These are phyloP conservation scores for Ophiostoma himal-ulmi DNA, from an alignment of 2,329 filamentous ascomycete species.

Conservation along the genomic window DNA sequence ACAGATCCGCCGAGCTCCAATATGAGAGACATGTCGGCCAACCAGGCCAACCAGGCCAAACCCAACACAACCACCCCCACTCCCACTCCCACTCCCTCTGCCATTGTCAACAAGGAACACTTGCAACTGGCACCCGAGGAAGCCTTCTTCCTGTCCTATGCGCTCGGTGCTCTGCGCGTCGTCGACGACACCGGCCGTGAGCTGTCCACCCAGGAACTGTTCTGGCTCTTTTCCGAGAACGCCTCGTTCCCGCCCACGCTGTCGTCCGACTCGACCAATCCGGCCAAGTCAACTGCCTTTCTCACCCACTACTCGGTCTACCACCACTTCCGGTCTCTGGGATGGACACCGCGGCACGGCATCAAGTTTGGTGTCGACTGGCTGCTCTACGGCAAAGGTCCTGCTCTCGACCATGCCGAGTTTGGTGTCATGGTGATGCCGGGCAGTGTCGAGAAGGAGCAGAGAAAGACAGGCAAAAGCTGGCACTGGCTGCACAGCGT, in stretches of 20 bases:
- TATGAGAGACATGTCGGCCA: conserved; percentile 8
- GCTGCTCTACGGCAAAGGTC: conserved; percentile 87
- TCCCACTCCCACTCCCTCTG: neutral
- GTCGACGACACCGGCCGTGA: conserved; percentile 42
- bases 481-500: conserved; percentile 87
- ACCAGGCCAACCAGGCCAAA: neutral
- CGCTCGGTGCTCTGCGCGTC: conserved; percentile 66
- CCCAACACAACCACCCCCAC: neutral
- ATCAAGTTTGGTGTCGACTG: conserved; percentile 95
- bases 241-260: conserved; percentile 63
- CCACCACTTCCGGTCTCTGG: conserved; percentile 91
- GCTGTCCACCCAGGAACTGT: conserved; percentile 52
- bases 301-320: conserved; percentile 83
- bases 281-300: conserved; percentile 56
- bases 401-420: conserved; percentile 90
- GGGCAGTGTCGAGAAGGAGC: conserved; percentile 36
- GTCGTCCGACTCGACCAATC: conserved; percentile 22
- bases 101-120: conserved; percentile 53
- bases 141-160: conserved; percentile 83
- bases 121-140: conserved; percentile 89
- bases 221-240: conserved; percentile 61
- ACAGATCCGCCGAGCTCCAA: conserved; percentile 47
- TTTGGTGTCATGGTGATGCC: conserved; percentile 83
- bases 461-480: conserved; percentile 36
- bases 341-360: conserved; percentile 88